Base-by-base conservation (phyloP, 2,329 filamentous ascomycete species). In the Nothopassalora personata region DNA sequence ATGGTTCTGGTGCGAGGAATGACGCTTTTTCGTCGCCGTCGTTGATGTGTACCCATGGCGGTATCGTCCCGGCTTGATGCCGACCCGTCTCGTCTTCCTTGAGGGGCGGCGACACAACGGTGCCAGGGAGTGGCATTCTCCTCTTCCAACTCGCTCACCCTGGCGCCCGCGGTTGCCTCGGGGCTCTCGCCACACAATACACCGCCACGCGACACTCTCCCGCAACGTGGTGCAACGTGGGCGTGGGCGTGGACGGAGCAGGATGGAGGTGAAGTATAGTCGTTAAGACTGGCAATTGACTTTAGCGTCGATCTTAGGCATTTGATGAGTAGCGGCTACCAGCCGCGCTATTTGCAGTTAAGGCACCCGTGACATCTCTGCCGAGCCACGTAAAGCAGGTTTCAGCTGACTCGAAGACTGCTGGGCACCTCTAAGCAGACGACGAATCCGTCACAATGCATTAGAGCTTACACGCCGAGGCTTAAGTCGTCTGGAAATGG, bases 1-100 rank as follows among this genome's bases (percentile, higher is more conserved):
- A 58, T 5, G 64, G 60, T 34, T 58, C 59, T 3, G 67, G 66
- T 33, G 62, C 57, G 23, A 65, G 55, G 39, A 67, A 64, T 13
- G 62, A 62, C 13, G 63, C 62, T 50, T 64, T 64, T 57, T 67
- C 68, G 45, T 70, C 68, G 63, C 65, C 58, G 51, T 69, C 67
- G 63, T 70, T 70, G 56, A 68, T 63, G 51, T 73, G 72, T 9
- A 73, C 67, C 72, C 72, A 74, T 53, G 72, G 72, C 34, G 72
- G 72, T 45, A 74, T 69, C 10, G 70, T 67, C 45, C 57, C 56
- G 19, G 70, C 64, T 31, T 56, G 33, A 55, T 69, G 68, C 43
- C 68, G 67, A 56, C 70, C 69, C 58, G 43, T 34, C 33, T 66
- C 61, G 23, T 58, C 47, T 28, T 51, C 49, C 49, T 51, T 51